phyloP scores from a whole-genome alignment of 2,329 filamentous ascomycete genomes.

The Pseudogymnoascus destructans region DNA sequence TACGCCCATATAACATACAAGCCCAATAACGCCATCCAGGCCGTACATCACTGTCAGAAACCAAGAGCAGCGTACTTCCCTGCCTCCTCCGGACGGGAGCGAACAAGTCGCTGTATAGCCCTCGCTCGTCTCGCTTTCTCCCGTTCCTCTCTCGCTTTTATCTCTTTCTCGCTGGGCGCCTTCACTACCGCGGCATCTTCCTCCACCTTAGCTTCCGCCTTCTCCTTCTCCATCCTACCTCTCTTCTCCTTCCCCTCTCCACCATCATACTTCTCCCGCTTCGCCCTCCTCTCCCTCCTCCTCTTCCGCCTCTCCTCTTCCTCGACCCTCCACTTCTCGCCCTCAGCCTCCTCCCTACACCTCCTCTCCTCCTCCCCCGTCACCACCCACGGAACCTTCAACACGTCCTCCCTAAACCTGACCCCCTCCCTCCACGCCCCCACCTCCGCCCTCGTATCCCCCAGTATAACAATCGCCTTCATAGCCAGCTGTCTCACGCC shows the following conservation, averaged over 20 bases:
- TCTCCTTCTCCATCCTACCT: constrained; percentile 13
- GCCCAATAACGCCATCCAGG: not conserved
- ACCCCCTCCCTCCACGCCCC: constrained; percentile 43
- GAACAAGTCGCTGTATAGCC: not conserved
- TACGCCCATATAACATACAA: not conserved
- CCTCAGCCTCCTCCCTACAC: constrained; percentile 27
- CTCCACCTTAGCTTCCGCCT: constrained; percentile 7
- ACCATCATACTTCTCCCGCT: constrained; percentile 23
- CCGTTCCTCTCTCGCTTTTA: not conserved
- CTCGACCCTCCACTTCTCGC: constrained; percentile 10
- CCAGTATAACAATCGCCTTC: constrained; percentile 35
- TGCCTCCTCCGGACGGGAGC: not conserved
- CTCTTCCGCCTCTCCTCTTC: constrained; percentile 12
- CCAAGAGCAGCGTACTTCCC: not conserved
- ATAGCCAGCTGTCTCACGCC: constrained; percentile 39
- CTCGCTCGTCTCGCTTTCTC: not conserved
- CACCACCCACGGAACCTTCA: constrained; percentile 43
- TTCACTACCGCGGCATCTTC: not conserved
- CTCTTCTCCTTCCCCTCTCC: constrained; percentile 19
- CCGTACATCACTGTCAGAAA: not conserved
- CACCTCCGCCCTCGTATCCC: constrained; percentile 43
- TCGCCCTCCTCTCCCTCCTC: constrained; percentile 14
- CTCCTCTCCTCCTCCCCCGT: constrained; percentile 35
- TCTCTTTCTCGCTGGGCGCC: not conserved
- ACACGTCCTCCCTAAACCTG: constrained; percentile 36